These are phyloP conservation scores for Syzygium jambos DNA, from an alignment of 345 rosid species.

Conservation along the genomic window DNA sequence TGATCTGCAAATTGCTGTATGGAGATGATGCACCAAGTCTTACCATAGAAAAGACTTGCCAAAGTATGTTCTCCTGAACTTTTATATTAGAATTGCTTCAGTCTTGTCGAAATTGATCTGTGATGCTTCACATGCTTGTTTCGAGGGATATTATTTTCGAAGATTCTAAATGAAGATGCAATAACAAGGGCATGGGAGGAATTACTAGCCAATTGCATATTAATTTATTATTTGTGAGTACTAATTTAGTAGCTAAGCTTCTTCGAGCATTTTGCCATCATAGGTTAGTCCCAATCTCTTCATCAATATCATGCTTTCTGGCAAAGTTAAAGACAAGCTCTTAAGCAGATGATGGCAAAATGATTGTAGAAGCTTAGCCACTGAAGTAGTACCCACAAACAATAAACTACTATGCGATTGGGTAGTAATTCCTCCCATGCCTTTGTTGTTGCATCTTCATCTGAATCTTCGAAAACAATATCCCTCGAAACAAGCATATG, in stretches of 20 bases:
- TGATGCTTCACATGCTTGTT: too few species aligned
- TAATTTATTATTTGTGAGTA: too few species aligned
- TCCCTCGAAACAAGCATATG: slow-evolving; percentile 26
- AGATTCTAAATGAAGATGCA: too few species aligned
- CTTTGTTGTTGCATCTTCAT: slow-evolving; percentile 35
- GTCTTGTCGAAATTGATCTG: too few species aligned
- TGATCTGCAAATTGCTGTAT: slow-evolving; percentile 66
- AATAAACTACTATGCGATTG: slow-evolving; percentile 68
- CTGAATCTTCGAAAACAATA: slow-evolving; percentile 43
- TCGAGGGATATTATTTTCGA: too few species aligned
- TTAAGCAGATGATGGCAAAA: background rate
- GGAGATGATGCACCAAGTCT: slow-evolving; percentile 63
- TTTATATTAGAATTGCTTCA: too few species aligned
- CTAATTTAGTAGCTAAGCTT: too few species aligned
- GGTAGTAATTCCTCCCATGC: slow-evolving; percentile 74
- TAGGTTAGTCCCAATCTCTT: slow-evolving; percentile 34
- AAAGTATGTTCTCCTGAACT: too few species aligned
- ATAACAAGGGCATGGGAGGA: too few species aligned
- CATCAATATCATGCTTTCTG: slow-evolving; percentile 70
- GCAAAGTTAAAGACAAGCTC: slow-evolving; percentile 1
- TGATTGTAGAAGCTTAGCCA: background rate
- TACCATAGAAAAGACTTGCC: too few species aligned
- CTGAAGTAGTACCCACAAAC: slow-evolving; percentile 45
- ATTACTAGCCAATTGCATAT: too few species aligned
- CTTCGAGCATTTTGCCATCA: too few species aligned